Base-by-base conservation (phyloP, 2,329 filamentous ascomycete species). In the Cladosporium sp. region DNA sequence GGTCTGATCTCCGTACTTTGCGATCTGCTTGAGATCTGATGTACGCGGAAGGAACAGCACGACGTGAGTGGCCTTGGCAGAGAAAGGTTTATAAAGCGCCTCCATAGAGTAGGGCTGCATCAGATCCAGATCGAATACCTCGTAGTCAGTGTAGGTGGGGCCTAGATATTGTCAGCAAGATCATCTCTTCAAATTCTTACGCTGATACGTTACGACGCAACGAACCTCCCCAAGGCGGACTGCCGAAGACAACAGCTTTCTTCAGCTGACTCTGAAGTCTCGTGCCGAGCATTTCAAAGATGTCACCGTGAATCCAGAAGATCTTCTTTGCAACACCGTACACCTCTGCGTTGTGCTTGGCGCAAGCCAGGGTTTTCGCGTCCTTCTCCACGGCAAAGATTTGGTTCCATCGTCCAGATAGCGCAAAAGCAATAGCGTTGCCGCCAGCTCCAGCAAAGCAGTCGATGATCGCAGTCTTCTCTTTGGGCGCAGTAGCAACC, bases 401-500 rank as follows among this genome's bases (percentile, higher is more conserved):
- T 69, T 87, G 89, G 61, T 88, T 86, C 91, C 92, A 99, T 69
- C 88, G 87, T 24, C 85, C 87, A 0, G 90, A 92, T 11, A 89
- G 85, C 21, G 95, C 94, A 72, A 99, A 96, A n/a, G 93, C 92
- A 72, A 99, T 98, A 28, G 90, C 87, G 77, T 99, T 99, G 64
- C 93, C 95, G 44, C 96, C 95, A 0, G 92, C 93, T 52, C 95
- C 95, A 32, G 90, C 92, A 79, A 99, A 99, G 55, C 91, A 87
- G 78, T 99, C 95, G 67, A 99, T 87, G 44, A 99, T 81, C 41
- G 90, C 86, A 11, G 82, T 86, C 71, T 88, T 90, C 18, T 80
- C 79, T 21, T 79, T 73, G 64, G 85, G 81, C 28, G 84, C 81
- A 66, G 83, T 80, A 18, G 84, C 82, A 51, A 97, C 83, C 74